phyloP scores from a whole-genome alignment of 2,329 filamentous ascomycete genomes.

The Colletotrichum eremochloae region DNA sequence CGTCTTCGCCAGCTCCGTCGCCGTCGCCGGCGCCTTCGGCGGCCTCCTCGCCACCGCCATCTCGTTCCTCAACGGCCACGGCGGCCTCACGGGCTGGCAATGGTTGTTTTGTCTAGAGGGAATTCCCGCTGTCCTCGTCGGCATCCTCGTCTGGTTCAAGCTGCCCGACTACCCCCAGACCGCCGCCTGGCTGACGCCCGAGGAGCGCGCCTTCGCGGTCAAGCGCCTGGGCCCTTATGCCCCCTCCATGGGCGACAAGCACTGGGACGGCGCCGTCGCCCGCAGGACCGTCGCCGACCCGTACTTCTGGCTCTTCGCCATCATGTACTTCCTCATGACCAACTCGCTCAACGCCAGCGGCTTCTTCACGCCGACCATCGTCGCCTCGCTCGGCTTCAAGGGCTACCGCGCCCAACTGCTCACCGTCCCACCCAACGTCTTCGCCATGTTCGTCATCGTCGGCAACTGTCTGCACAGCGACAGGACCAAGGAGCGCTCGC shows the following conservation, averaged over 20 bases:
- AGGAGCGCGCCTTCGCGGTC: constrained; percentile 52
- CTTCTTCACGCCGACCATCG: constrained; percentile 54
- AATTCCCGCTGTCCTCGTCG: constrained; percentile 50
- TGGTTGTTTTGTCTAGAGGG: too few species aligned
- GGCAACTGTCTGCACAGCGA: constrained; percentile 51
- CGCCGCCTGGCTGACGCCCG: constrained; percentile 49
- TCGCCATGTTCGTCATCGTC: constrained; percentile 52
- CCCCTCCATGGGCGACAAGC: constrained; percentile 52
- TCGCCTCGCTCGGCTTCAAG: constrained; percentile 52
- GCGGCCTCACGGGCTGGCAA: constrained; percentile 67
- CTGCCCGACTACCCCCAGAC: constrained; percentile 53
- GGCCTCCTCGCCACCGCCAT: constrained; percentile 69
- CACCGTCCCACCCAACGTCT: constrained; percentile 54
- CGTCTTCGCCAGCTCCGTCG: constrained; percentile 70
- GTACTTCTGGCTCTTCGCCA: constrained; percentile 52
- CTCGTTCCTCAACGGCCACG: constrained; percentile 59
- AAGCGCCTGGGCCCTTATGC: constrained; percentile 53
- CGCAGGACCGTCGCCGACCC: constrained; percentile 50
- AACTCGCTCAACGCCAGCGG: constrained; percentile 53
- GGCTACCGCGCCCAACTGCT: constrained; percentile 52
- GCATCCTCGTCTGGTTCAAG: constrained; percentile 50
- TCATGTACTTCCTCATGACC: constrained; percentile 50
- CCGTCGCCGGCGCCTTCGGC: constrained; percentile 71
- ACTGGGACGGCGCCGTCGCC: constrained; percentile 51
- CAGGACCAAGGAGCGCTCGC: constrained; percentile 49